Percentiles rank a stretch among this genome's conserved stretches.
These are phyloP conservation scores for Paecilomyces sp. DNA, from an alignment of 2,329 filamentous ascomycete genomes.

Conservation along the genomic window DNA sequence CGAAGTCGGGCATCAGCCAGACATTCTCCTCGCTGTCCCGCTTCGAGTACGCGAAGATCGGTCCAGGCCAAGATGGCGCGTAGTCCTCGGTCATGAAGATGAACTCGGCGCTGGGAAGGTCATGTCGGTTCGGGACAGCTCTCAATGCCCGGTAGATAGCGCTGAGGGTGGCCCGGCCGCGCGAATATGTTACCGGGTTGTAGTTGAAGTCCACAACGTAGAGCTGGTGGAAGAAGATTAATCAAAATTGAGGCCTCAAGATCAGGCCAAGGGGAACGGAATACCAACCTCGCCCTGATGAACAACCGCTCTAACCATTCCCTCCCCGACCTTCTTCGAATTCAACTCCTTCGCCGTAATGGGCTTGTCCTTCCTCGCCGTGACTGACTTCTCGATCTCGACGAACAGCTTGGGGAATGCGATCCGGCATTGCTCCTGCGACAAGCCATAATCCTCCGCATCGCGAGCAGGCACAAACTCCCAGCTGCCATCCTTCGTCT, in stretches of 20 bases:
- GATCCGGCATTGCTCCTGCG: constrained; percentile 26
- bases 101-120: constrained; percentile 45
- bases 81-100: constrained; percentile 42
- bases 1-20: constrained; percentile 50
- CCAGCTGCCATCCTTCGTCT: constrained; percentile 16
- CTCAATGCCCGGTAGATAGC: constrained; percentile 43
- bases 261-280: neutral
- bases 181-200: constrained; percentile 26
- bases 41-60: constrained; percentile 32
- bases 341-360: constrained; percentile 30
- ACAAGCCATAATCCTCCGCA: constrained; percentile 30
- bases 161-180: constrained; percentile 38
- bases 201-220: constrained; percentile 29
- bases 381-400: constrained; percentile 28
- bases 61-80: constrained; percentile 22
- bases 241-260: neutral
- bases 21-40: constrained; percentile 23
- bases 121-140: constrained; percentile 28
- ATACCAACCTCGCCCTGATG: constrained; percentile 27
- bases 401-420: constrained; percentile 35
- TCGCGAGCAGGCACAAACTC: constrained; percentile 26
- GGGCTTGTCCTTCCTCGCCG: constrained; percentile 12
- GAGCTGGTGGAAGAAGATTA: constrained; percentile 15
- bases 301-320: constrained; percentile 30
- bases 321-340: constrained; percentile 22